Conservation (phyloP, 2,329 filamentous ascomycete genomes). For the Daldinia sp. region DNA sequence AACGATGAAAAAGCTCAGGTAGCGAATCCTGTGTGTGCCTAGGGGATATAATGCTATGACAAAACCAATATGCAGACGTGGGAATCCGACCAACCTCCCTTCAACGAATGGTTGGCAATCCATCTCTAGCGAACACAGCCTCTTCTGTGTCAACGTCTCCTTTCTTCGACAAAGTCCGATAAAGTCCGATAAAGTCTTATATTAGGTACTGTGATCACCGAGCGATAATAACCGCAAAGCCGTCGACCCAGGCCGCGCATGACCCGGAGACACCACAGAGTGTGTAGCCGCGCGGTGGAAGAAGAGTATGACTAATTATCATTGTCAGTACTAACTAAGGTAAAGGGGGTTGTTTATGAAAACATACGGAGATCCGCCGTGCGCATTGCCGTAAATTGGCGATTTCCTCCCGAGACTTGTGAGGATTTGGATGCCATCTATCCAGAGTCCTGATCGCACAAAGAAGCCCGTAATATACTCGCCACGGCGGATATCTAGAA, state of each 20-base stretch:
- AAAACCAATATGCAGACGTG: conserved; percentile 33
- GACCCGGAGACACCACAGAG: conserved; percentile 89
- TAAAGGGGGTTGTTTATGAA: neutral
- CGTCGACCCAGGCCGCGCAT: conserved; percentile 82
- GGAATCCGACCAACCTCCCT: conserved; percentile 15
- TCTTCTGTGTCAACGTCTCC: neutral
- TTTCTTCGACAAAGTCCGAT: too few relatives aligned
- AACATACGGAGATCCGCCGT: conserved; percentile 83
- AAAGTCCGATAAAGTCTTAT: conserved; percentile 5
- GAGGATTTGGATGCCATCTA: conserved; percentile 89
- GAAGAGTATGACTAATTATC: conserved; percentile 75
- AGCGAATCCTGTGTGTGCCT: conserved; percentile 28
- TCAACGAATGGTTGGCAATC: conserved; percentile 5
- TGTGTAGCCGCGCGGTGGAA: conserved; percentile 87
- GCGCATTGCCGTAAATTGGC: conserved; percentile 80
- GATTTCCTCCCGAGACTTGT: conserved; percentile 90
- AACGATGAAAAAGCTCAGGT: conserved; percentile 21
- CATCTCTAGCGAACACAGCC: conserved; percentile 6
- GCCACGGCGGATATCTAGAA: conserved; percentile 77
- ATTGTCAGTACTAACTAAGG: conserved; percentile 35
- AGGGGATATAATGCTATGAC: conserved; percentile 31
- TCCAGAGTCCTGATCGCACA: conserved; percentile 79
- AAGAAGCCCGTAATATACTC: conserved; percentile 90
- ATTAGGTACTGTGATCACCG: conserved; percentile 55
- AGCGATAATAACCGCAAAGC: conserved; percentile 82